A percentile compares a stretch with the other conserved stretches of the same genome.
Evolutionary conservation across 805 yeast genomes (phyloP).

Genomic region (Candida insectalens): DNA sequence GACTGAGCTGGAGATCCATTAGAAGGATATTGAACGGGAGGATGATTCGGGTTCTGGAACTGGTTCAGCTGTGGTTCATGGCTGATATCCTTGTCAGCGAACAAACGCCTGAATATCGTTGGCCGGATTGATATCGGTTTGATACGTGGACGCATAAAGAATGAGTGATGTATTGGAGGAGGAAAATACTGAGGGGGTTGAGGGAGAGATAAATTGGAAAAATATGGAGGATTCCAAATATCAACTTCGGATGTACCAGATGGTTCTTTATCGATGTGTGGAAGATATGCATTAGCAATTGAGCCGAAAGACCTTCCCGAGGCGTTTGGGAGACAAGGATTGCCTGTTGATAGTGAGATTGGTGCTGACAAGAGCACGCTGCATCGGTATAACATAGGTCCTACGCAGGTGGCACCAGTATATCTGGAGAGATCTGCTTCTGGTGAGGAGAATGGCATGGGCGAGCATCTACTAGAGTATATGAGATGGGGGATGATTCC

Average conservation of each 20-base stretch:
- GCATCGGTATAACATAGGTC: slow-evolving; percentile 51
- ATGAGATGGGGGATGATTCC: slow-evolving; percentile 85
- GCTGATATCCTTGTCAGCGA: slow-evolving; percentile 7
- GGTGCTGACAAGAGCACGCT: slow-evolving; percentile 14
- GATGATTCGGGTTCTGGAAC: slow-evolving; percentile 14
- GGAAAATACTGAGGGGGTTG: too few relatives aligned
- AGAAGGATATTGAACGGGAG: slow-evolving; percentile 11
- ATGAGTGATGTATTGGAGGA: too few relatives aligned
- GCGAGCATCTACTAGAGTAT: slow-evolving; percentile 26
- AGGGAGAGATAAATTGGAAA: too few relatives aligned
- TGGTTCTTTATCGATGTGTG: slow-evolving; percentile 21
- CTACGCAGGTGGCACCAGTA: slow-evolving; percentile 43
- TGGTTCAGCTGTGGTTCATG: slow-evolving; percentile 16
- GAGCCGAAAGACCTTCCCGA: slow-evolving; percentile 34
- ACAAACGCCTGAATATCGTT: neutral
- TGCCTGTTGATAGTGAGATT: slow-evolving; percentile 17
- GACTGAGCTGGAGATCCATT: too few relatives aligned
- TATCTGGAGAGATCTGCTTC: slow-evolving; percentile 11
- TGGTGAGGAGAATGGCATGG: neutral
- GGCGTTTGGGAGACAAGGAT: slow-evolving; percentile 23
- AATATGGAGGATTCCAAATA: too few relatives aligned
- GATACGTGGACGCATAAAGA: too few relatives aligned
- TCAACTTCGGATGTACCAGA: too few relatives aligned
- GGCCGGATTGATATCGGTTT: neutral
- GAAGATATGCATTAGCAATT: slow-evolving; percentile 24